Evolutionary conservation across 148 eudicot genomes (phyloP), one percentile per base, ranked within the genome.

Genomic region (Rhododendron griersonianum): DNA sequence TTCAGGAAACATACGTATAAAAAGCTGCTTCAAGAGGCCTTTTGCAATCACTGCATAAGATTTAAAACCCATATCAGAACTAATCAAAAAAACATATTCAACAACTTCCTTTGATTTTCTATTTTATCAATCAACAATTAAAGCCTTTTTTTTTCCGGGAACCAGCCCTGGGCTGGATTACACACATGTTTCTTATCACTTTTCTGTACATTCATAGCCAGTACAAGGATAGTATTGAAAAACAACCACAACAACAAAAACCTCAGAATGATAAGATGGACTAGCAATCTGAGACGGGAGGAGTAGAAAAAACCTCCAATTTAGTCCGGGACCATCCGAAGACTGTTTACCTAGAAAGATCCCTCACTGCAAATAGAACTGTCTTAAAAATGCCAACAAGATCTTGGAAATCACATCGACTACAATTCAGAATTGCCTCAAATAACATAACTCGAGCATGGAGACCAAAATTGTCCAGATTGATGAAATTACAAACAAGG

Each of bases 1-100:
- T 84, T 93, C 93, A 3, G 98, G 98, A 84, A 91, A 90, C 85
- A 87, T 79, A 84, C 78, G 88, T 28, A 93, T 80, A 79, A 94
- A 93, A 57, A 95, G 91, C 87, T 93, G 90, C 89, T 93, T 95
- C 87, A 92, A 92, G 21, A 94, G 88, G 35, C 92, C 92, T 89
- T 93, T 92, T 48, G 81, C 83, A 83, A 94, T 88, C 53, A 95
- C 98, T 95, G 94, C 93, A 89, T 19, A 63, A 80, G 69, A 83
- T 25, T 8, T 85, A 3, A 51, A 86, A 76, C 86, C 11, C 35
- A 33, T 33, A 33, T 33, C 35, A 33, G 35, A 33, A 33, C 35
- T 33, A 33, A 33, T 33, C 35, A 1, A 1, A 33, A 33, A 33
- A 33, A 33, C 35, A 33, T 1, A 33, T 33, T 33, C 35, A 33